phyloP scores from a whole-genome alignment of 208 protist genomes.

The Angomonas ambiguus region DNA sequence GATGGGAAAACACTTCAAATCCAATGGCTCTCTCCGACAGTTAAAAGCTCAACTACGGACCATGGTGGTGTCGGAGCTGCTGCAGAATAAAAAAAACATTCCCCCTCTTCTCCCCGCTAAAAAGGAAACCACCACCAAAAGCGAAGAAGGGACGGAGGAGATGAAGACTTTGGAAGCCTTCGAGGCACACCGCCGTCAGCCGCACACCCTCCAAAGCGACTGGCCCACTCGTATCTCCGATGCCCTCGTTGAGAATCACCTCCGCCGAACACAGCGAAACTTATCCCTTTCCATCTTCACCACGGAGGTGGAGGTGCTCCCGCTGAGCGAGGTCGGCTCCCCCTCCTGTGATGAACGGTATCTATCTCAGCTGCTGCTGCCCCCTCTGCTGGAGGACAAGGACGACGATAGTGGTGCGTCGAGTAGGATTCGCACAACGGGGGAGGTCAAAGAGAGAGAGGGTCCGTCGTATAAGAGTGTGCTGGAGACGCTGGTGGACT shows the following conservation, averaged over 20 bases:
- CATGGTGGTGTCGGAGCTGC: constrained; percentile 67
- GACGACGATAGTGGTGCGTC: no score
- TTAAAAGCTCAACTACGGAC: constrained; percentile 84
- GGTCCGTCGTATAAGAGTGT: constrained; percentile 35
- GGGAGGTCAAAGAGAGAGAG: constrained; percentile 19
- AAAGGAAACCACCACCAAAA: background rate
- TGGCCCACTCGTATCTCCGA: constrained; percentile 64
- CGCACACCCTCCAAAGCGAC: background rate
- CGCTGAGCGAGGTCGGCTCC: constrained; percentile 34
- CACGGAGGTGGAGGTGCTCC: constrained; percentile 71
- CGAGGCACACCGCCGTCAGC: background rate
- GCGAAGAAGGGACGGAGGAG: background rate
- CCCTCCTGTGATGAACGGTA: constrained; percentile 41
- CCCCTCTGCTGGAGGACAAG: background rate
- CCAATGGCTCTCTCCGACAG: constrained; percentile 60
- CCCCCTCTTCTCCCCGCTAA: no score
- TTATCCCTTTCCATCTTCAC: constrained; percentile 82
- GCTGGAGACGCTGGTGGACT: constrained; percentile 45
- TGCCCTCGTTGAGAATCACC: constrained; percentile 76
- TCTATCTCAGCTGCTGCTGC: constrained; percentile 39
- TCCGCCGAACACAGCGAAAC: constrained; percentile 58
- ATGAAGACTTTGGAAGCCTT: constrained; percentile 13
- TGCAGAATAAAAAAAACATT: constrained; percentile 27
- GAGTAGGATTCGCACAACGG: background rate
- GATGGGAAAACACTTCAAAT: constrained; percentile 70